Evolutionary conservation across 371 early-diverging fungal species (phyloP).

Genomic region (Mucor velutinosus): DNA sequence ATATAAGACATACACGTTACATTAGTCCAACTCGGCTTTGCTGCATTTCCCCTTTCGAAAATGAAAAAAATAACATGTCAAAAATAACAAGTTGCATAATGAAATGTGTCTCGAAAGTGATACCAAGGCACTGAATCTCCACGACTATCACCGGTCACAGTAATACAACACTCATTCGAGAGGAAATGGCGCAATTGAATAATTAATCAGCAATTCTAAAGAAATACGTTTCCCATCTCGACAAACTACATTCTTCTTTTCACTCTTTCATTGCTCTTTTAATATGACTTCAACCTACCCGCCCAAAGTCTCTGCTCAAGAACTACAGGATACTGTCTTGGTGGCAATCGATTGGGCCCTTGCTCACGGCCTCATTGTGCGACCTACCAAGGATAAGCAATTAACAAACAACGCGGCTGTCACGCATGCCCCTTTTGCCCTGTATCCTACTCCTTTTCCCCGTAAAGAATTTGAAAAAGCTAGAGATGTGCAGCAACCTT

Average conservation of each 20-base stretch:
- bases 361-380: conserved; percentile 78
- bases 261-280: neutral
- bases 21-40: neutral
- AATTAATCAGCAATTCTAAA: conserved; percentile 26
- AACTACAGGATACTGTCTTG: conserved; percentile 33
- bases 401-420: conserved; percentile 43
- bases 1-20: neutral
- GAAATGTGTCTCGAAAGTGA: neutral
- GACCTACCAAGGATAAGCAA: conserved; percentile 53
- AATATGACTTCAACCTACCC: conserved; percentile 30
- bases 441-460: conserved; percentile 91
- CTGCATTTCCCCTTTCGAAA: neutral
- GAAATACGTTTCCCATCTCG: neutral
- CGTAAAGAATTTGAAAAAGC: conserved; percentile 75
- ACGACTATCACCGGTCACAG: neutral
- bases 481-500: conserved; percentile 74
- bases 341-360: conserved; percentile 81
- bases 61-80: neutral
- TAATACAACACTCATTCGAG: neutral
- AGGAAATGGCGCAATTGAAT: conserved; percentile 1
- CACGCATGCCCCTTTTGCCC: conserved; percentile 85
- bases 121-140: neutral
- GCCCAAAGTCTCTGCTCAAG: conserved; percentile 14
- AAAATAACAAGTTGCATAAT: neutral
- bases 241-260: conserved; percentile 3